Evolutionary conservation across 2,329 filamentous ascomycete species (phyloP), one percentile per base, ranked within the genome.

Genomic region (Cytospora paraplurivora): DNA sequence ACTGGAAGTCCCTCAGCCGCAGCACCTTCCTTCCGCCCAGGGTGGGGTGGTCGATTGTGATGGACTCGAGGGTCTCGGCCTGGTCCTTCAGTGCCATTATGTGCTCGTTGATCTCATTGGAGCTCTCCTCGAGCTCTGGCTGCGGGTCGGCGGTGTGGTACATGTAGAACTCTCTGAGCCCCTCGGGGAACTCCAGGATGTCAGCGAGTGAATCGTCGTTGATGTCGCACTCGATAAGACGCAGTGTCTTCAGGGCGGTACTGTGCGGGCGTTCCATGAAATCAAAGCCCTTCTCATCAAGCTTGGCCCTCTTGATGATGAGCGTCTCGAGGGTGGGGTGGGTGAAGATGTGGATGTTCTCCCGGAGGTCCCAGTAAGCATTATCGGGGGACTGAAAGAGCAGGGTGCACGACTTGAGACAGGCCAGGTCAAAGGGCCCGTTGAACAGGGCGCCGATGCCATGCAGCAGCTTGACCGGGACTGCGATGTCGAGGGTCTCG

Each of bases 341-440:
- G 4, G 78, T 74, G 64, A 82, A 82, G 57, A 82, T 80, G 71
- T 82, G 79, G 54, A 82, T 82, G 67, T 81, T 82, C 64, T 81
- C 79, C 63, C 77, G 79, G 47, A 82, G 73, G 67, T 82, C 79
- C 80, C 80, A 82, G 69, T 82, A 82, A 11, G 72, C 72, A 56
- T 77, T 73, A 58, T 77, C 73, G 15, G 76, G 73, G 66, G 73
- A 73, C 68, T 82, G 79, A 67, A 82, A 82, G 70, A 77, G 82
- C 38, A 82, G 71, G 2, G 74, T 77, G 72, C 80, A 82, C 3
- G 75, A 73, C 67, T 77, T 78, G 32, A 82, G 73, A 64, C 77
- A 81, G 53, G 80, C 79, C 57, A 82, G 71, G 70, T 82, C 80
- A 64, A 82, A 82, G 1, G 80, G 80, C 0, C 79, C 77, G 67